Evolutionary conservation across 768 basidiomycete genomes (phyloP).

Genomic region (Hemileccinum rubropunctum): DNA sequence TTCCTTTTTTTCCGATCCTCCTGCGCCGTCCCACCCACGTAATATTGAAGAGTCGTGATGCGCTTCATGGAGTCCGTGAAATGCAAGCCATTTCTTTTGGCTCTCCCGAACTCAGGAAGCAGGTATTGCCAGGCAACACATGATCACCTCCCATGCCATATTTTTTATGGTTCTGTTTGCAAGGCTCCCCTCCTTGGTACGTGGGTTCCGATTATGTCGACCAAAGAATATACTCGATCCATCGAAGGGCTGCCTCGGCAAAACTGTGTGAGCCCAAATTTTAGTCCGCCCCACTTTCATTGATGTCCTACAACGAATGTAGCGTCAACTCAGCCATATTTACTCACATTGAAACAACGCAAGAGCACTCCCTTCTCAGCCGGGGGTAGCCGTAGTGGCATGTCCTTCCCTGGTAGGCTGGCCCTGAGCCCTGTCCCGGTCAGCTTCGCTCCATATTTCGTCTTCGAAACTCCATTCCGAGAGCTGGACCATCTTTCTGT

Average conservation of each 20-base stretch:
- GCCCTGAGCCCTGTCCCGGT: neutral
- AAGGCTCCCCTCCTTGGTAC: conserved; percentile 47
- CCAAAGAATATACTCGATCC: conserved; percentile 2
- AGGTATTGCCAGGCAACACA: neutral
- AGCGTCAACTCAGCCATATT: conserved; percentile 45
- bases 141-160: conserved; percentile 42
- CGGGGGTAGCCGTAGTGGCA: conserved; percentile 8
- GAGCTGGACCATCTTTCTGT: conserved; percentile 45
- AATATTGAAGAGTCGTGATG: neutral
- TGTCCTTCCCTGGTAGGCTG: neutral
- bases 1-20: neutral
- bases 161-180: conserved; percentile 46
- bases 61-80: neutral
- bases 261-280: conserved; percentile 20
- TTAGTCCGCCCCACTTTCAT: conserved; percentile 41
- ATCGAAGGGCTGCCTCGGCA: conserved; percentile 31
- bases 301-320: conserved; percentile 63
- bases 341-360: conserved; percentile 39
- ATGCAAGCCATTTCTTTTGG: neutral
- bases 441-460: conserved; percentile 22
- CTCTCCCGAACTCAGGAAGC: neutral
- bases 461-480: conserved; percentile 27
- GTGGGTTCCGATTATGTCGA: conserved; percentile 20
- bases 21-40: neutral
- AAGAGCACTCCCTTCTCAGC: conserved; percentile 32